Evolutionary conservation across 176 grass and related monocot genomes (phyloP), one percentile per base, ranked within the genome.

Genomic region (Eleusine indica): DNA sequence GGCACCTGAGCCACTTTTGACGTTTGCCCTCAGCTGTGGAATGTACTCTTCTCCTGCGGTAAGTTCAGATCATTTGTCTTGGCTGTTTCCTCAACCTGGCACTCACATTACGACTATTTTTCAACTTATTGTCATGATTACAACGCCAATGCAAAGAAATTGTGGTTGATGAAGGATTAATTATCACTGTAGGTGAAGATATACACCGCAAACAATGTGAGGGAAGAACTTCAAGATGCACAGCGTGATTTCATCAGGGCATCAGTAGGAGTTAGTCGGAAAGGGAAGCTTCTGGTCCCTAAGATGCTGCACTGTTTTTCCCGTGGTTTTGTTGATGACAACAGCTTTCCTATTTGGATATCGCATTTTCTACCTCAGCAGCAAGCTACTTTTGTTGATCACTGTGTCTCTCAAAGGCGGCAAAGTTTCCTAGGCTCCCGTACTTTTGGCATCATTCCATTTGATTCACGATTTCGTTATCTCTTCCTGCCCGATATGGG

Each of bases 21-120:
- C 83, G 16, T 98, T 98, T 83, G 91, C 96, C 77, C 89, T 98
- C 2, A 98, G 96, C 82, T 98, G 89, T 80, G 96, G 96, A 46
- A 80, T 93, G 87, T 90, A 95, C 49, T 98, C 96, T 72, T 95
- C 93, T 46, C 92, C 96, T 40, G 96, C 91, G 43, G 96, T 88
- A 90, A 89, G 76, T 51, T 66, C 51, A 30, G 2, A 63, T 62
- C 61, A 35, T 13, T 71, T 48, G 2, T 81, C 60, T 51, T 30
- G 43, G 43, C 25, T 5, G 18, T 11, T 79, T 73, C 53, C 29
- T 63, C 49, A 7, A 40, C 65, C 60, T 48, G 8, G 16, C 14
- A 35, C 9, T 30, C 4, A 54, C 29, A 75, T 12, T 47, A 80
- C 8, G 8, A 47, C 44, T 51, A 14, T 42, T 28, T 70, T 40